Base-by-base conservation (phyloP, 352 stramenopile species). In the Blastocystis sp. region DNA sequence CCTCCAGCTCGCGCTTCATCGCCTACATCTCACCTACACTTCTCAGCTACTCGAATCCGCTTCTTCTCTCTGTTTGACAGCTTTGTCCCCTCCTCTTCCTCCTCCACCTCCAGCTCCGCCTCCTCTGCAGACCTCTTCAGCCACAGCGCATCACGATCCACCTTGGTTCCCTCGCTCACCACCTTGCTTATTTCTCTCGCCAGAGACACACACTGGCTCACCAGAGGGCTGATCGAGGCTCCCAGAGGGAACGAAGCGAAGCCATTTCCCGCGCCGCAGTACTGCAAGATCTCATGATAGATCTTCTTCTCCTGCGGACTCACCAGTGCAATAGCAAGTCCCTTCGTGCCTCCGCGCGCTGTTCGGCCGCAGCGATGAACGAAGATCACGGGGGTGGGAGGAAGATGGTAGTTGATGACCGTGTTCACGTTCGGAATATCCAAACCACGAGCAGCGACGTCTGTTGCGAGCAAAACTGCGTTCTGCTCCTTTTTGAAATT, bases 321-420 rank as follows among this genome's bases (percentile, higher is more conserved):
- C 20, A 89, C 78, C 53, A 89, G 7, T 37, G 78, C 39, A 7
- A 89, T 1, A 7, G 78, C 73, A 18, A 89, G 43, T 1, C 78
- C 78, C 37, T 54, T 43, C 3, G 37, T 50, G 3, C 97, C 97
- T 41, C 96, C 97, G 91, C 97, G 93, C 4, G 97, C 97, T 6
- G 97, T 99, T 75, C 97, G 94, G 20, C 97, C 97, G 0, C 99
- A 96, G 53, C 97, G 93, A 91, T 99, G 96, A 90, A 99, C 98
- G 92, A 99, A 99, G 91, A 99, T 96, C 91, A 99, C 98, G 39
- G 95, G 95, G 91, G 98, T 95, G 24, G 93, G 96, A 8, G 98
- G 97, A 63, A 99, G 96, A 92, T 99, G 97, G 92, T 98, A 99
- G 91, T 99, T 98, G 81, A 99, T 94, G 13, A 99, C 97, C 13